Evolutionary conservation across 2,329 filamentous ascomycete species (phyloP).

Genomic region (Coniella vitis): DNA sequence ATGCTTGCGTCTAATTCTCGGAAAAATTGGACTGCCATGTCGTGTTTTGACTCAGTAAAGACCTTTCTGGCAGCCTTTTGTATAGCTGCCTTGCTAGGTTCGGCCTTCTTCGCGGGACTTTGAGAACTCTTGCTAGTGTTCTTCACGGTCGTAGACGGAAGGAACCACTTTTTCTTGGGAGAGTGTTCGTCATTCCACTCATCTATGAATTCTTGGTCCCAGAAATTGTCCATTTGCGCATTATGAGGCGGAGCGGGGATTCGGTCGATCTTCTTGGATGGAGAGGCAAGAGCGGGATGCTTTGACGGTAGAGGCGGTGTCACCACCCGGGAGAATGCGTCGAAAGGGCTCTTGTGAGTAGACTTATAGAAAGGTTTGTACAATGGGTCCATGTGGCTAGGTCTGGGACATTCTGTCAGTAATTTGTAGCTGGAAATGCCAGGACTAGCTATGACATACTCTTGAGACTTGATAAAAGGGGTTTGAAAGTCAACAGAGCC

Average conservation of each 20-base stretch:
- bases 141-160: conserved; percentile 22
- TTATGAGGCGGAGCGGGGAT: conserved; percentile 50
- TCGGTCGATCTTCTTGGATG: conserved; percentile 27
- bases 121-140: conserved; percentile 25
- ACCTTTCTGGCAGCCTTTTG: conserved; percentile 44
- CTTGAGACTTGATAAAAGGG: neutral
- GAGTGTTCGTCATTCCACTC: conserved; percentile 58
- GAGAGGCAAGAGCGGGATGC: conserved; percentile 22
- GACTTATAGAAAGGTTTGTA: too few relatives aligned
- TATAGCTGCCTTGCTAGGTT: conserved; percentile 21
- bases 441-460: conserved; percentile 1
- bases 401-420: conserved; percentile 3
- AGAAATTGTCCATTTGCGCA: conserved; percentile 51
- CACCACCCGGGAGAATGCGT: neutral
- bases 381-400: neutral
- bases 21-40: conserved; percentile 58
- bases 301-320: conserved; percentile 9
- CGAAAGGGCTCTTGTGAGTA: neutral
- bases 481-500: neutral
- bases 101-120: conserved; percentile 24
- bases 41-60: conserved; percentile 57
- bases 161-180: conserved; percentile 36
- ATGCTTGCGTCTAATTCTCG: conserved; percentile 61
- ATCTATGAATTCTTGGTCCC: conserved; percentile 51
- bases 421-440: neutral